phyloP scores from a whole-genome alignment of 2,329 filamentous ascomycete species.

The Fusarium sp. region DNA sequence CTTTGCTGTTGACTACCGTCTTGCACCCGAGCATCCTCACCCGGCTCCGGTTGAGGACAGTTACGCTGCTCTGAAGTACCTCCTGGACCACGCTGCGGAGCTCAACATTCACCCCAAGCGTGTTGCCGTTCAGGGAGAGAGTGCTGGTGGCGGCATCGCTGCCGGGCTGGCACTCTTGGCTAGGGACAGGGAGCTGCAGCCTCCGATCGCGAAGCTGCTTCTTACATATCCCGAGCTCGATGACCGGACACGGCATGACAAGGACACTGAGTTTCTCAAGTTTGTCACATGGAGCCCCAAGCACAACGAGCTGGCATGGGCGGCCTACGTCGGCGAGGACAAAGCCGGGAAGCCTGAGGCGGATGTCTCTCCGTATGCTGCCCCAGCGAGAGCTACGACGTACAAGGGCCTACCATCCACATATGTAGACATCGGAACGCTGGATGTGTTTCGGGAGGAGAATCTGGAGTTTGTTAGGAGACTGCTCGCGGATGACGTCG shows the following conservation, averaged over 20 bases:
- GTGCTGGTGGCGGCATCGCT: constrained; percentile 32
- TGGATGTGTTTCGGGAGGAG: constrained; percentile 39
- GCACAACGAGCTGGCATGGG: constrained; percentile 26
- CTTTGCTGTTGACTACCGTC: constrained; percentile 38
- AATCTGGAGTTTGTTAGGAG: constrained; percentile 32
- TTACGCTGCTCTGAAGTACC: constrained; percentile 29
- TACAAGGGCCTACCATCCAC: constrained; percentile 25
- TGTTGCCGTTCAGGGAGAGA: constrained; percentile 33
- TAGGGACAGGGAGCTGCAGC: constrained; percentile 26
- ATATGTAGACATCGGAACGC: constrained; percentile 33
- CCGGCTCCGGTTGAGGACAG: constrained; percentile 31
- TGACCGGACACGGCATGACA: constrained; percentile 13
- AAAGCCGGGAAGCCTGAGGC: constrained; percentile 22
- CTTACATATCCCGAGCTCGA: constrained; percentile 37
- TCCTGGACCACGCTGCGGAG: constrained; percentile 22
- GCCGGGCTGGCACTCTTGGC: constrained; percentile 25
- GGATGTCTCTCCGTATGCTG: constrained; percentile 31
- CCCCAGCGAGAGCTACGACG: constrained; percentile 28
- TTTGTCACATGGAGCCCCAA: constrained; percentile 18
- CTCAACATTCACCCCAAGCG: constrained; percentile 31
- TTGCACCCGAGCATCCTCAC: constrained; percentile 34
- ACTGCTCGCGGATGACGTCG: constrained; percentile 31
- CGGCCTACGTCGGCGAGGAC: constrained; percentile 36
- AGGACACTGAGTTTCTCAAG: constrained; percentile 18
- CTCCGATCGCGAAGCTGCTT: constrained; percentile 30